Evolutionary conservation across 2,329 filamentous ascomycete species (phyloP), one percentile per base, ranked within the genome.

Genomic region (Pestalotiopsis sp.): DNA sequence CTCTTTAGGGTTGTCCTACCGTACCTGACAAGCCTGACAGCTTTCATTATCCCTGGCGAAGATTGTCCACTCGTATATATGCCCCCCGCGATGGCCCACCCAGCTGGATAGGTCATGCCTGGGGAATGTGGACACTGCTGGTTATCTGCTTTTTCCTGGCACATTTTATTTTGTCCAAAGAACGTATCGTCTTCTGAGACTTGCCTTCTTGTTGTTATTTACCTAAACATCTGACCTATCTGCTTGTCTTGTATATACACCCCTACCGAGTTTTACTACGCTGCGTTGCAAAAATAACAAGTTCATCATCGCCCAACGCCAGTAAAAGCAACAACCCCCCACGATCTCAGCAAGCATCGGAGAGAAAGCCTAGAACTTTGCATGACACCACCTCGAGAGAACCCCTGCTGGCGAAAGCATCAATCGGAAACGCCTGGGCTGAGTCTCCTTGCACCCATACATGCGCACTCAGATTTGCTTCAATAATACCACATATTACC

Each of bases 11-110:
- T 36, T 39, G 23, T 17, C 57, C 27, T 25, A 36, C 31, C 31
- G 59, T 61, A 61, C 59, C 59, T 61, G 59, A 61, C 59, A 61
- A 39, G 27, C 57, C 27, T 59, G 45, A 52, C 45, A 52, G 45
- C 45, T 36, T 23, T 59, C 25, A 36, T 36, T 13, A 20, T 20
- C 36, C 36, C 36, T 36, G 59, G 31, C 59, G 14, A 61, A 41
- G 31, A 36, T 38, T 61, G 31, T n/a, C 57, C 20, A 59, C 9
- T 59, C 57, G 59, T 61, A 61, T 36, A 61, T 61, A 61, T 61
- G 14, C 59, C 36, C 31, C 59, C 59, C 45, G 45, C 45, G 45
- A 52, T 52, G 14, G 45, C 45, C 45, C 45, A 52, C 45, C 14
- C 45, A 52, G 31, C 59, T 61, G 25, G n/a, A 20, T 20, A 17